Percentiles rank a stretch among this genome's conserved stretches.
Evolutionary conservation across 2,329 filamentous ascomycete species (phyloP).

Genomic region (Penicillium sp.): DNA sequence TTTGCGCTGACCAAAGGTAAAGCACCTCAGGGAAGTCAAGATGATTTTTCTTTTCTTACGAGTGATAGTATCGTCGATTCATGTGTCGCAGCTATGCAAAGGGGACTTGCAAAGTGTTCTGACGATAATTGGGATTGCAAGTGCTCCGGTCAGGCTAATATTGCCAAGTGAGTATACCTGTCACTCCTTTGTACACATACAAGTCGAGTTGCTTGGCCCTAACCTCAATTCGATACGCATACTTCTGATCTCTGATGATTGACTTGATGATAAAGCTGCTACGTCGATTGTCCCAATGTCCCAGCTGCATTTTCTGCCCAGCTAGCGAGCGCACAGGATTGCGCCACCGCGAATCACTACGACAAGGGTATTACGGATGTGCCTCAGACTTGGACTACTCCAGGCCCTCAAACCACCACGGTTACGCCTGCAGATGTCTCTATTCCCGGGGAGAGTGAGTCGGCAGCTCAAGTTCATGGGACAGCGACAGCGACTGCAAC

Average conservation of each 20-base stretch:
- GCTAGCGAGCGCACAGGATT: conserved; percentile 12
- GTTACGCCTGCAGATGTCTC: conserved; percentile 1
- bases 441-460: background rate
- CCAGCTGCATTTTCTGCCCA: conserved; percentile 12
- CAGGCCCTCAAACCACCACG: conserved; percentile 8
- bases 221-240: background rate
- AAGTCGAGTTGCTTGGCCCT: no score
- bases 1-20: conserved; percentile 15
- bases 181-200: background rate
- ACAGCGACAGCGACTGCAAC: background rate
- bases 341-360: conserved; percentile 22
- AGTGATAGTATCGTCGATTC: conserved; percentile 15
- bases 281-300: conserved; percentile 19
- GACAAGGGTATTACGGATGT: conserved; percentile 16
- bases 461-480: conserved; percentile 1
- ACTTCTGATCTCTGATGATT: background rate
- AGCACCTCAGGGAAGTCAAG: background rate
- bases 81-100: conserved; percentile 17
- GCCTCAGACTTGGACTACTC: conserved; percentile 10
- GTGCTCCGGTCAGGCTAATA: conserved; percentile 19
- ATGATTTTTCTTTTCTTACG: background rate
- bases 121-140: conserved; percentile 22
- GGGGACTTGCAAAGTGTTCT: conserved; percentile 10
- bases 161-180: conserved; percentile 17
- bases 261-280: conserved; percentile 13